phyloP scores from a whole-genome alignment of 2,329 filamentous ascomycete genomes.

The Xylaria sp. region DNA sequence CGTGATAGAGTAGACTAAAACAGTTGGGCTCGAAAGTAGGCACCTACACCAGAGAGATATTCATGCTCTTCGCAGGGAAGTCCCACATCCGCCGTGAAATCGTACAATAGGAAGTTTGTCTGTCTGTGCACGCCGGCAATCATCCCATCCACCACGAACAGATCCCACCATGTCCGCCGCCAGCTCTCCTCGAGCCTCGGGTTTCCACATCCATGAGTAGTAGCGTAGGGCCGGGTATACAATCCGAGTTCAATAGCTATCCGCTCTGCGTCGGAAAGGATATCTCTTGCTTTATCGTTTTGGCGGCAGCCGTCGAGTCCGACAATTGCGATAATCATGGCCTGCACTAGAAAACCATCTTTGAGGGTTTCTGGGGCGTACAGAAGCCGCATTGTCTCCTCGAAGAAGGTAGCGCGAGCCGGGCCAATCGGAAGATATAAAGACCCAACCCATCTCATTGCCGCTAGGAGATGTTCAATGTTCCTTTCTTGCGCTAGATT shows the following conservation, averaged over 20 bases:
- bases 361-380: conserved; percentile 59
- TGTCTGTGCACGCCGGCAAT: conserved; percentile 81
- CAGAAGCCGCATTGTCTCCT: conserved; percentile 65
- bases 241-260: conserved; percentile 81
- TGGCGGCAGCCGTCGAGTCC: conserved; percentile 81
- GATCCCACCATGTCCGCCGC: conserved; percentile 90
- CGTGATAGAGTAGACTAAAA: background rate
- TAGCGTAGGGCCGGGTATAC: conserved; percentile 74
- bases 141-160: conserved; percentile 84
- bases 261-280: conserved; percentile 74
- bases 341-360: conserved; percentile 77
- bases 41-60: conserved; percentile 67
- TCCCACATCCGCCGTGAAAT: conserved; percentile 72
- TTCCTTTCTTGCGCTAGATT: conserved; percentile 60
- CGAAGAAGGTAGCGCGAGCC: conserved; percentile 61
- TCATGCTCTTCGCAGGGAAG: conserved; percentile 87
- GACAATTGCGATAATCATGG: conserved; percentile 79
- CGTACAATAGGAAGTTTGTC: conserved; percentile 75
- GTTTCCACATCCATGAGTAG: conserved; percentile 70
- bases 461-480: conserved; percentile 61
- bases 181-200: conserved; percentile 82
- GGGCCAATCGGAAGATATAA: conserved; percentile 63
- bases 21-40: background rate
- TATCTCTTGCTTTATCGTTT: conserved; percentile 72
- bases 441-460: conserved; percentile 67